phyloP scores from a whole-genome alignment of 129 eudicot species.

The Pseudognaphalium luteoalbum region DNA sequence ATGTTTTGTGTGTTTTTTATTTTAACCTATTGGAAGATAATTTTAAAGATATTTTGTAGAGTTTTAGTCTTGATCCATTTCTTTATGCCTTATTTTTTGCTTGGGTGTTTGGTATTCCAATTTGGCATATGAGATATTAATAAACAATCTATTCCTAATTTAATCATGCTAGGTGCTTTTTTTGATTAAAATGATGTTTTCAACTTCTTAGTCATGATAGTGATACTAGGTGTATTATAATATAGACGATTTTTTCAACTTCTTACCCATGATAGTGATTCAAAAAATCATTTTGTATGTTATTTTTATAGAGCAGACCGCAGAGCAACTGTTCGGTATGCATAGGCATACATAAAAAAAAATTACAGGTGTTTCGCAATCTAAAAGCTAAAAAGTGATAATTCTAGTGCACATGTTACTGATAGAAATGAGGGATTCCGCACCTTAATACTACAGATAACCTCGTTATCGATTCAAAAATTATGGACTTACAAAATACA shows the following conservation, averaged over 20 bases:
- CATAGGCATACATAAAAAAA: not conserved
- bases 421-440: too few relatives aligned
- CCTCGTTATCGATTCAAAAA: too few relatives aligned
- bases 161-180: constrained; percentile 3
- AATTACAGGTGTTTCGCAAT: not conserved
- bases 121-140: constrained; percentile 21
- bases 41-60: constrained; percentile 24
- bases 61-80: constrained; percentile 18
- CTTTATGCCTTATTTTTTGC: constrained; percentile 16
- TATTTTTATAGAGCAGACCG: not conserved
- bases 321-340: not conserved
- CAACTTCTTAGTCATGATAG: constrained; percentile 4
- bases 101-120: constrained; percentile 24
- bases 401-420: not conserved
- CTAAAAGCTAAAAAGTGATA: too few relatives aligned
- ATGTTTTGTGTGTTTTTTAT: constrained; percentile 16
- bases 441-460: too few relatives aligned
- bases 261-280: not conserved
- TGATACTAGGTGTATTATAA: not conserved
- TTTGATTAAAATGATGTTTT: constrained; percentile 1
- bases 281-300: not conserved
- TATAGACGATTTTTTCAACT: constrained; percentile 1
- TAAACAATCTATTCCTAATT: constrained; percentile 1
- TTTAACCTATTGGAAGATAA: constrained; percentile 29
- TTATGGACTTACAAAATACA: too few relatives aligned